Conservation (phyloP, 345 rosid species). For the Eucalyptus erythrocorys region DNA sequence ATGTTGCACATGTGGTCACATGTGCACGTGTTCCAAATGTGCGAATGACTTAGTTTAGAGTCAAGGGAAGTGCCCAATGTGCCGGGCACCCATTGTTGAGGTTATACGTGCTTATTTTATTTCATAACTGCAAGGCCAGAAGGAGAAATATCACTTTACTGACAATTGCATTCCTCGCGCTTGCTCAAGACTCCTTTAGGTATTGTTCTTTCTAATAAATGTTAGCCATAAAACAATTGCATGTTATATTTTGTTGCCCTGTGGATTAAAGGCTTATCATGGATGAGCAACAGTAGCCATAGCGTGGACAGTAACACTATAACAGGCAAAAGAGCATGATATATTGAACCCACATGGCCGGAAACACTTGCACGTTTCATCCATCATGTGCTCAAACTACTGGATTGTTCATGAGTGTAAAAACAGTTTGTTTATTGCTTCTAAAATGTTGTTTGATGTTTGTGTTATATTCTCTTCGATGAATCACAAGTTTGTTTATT, state of each 20-base stretch:
- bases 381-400: too few relatives aligned
- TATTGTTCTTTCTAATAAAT: not conserved
- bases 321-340: not conserved
- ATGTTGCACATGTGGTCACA: conserved; percentile 83
- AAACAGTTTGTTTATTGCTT: too few relatives aligned
- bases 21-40: conserved; percentile 84
- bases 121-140: not conserved
- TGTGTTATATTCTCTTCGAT: too few relatives aligned
- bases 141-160: not conserved
- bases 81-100: conserved; percentile 79
- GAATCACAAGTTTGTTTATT: too few relatives aligned
- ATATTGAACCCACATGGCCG: not conserved
- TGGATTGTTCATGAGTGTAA: too few relatives aligned
- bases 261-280: not conserved
- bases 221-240: not conserved
- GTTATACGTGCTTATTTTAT: conserved; percentile 81
- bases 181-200: not conserved
- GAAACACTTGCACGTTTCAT: too few relatives aligned
- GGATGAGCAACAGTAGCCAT: not conserved
- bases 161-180: not conserved
- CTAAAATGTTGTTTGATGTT: too few relatives aligned
- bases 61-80: conserved; percentile 94
- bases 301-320: not conserved
- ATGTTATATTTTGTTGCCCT: not conserved
- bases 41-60: conserved; percentile 61